Percentiles rank a stretch among this genome's conserved stretches.
Conservation (phyloP, 2,329 filamentous ascomycete genomes). For the Fusarium solani-melongenae region DNA sequence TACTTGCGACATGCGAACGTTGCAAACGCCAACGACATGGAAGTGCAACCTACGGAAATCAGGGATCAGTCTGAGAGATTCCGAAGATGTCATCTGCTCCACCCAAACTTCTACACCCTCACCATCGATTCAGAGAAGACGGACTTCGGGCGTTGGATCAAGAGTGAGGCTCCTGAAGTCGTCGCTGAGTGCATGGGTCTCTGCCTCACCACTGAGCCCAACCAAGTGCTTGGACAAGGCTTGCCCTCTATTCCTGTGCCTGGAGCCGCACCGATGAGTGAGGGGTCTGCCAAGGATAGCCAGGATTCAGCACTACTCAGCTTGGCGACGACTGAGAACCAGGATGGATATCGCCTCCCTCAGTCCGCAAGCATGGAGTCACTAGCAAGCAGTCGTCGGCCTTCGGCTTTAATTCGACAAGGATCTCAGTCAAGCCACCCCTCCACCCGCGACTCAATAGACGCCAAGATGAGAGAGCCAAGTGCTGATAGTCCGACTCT, state of each 20-base stretch:
- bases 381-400: conserved; percentile 51
- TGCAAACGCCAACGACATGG: conserved; percentile 76
- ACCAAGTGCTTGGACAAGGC: conserved; percentile 38
- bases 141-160: conserved; percentile 81
- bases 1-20: conserved; percentile 81
- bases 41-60: conserved; percentile 82
- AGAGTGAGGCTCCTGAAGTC: conserved; percentile 82
- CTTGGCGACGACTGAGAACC: conserved; percentile 46
- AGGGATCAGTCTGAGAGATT: conserved; percentile 80
- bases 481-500: conserved; percentile 72
- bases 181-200: conserved; percentile 82
- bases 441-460: conserved; percentile 56
- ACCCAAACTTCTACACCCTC: conserved; percentile 85
- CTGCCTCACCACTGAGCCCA: conserved; percentile 53
- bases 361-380: conserved; percentile 62
- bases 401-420: conserved; percentile 51
- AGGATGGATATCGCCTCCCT: conserved; percentile 64
- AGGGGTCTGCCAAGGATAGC: conserved; percentile 47
- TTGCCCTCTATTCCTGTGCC: conserved; percentile 35
- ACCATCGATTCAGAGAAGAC: conserved; percentile 84
- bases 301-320: conserved; percentile 55
- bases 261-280: conserved; percentile 39
- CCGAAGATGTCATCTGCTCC: conserved; percentile 77
- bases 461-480: conserved; percentile 49
- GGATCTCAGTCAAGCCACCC: conserved; percentile 64